These are phyloP conservation scores for Mycoemilia scoparia DNA, from an alignment of 192 early-diverging fungal species.

Conservation along the genomic window DNA sequence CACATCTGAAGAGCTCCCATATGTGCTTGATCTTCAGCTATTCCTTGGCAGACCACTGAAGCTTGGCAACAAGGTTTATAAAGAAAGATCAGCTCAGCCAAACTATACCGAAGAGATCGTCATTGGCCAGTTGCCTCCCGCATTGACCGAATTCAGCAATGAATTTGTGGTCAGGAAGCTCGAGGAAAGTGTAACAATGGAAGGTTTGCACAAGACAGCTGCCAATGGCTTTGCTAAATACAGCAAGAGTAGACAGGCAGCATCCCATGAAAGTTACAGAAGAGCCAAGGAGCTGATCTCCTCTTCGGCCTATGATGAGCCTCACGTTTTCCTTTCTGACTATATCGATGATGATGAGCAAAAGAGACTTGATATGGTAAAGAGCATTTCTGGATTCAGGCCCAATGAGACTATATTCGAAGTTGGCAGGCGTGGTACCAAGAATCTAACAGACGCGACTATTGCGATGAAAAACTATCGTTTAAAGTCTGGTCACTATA, in stretches of 20 bases:
- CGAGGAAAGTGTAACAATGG: slow-evolving; percentile 38
- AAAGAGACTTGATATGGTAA: slow-evolving; percentile 48
- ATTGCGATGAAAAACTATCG: slow-evolving; percentile 45
- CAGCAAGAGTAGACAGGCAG: slow-evolving; percentile 56
- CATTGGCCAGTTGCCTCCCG: slow-evolving; percentile 54
- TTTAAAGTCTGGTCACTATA: slow-evolving; percentile 16
- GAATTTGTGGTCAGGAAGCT: slow-evolving; percentile 54
- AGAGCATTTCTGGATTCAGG: slow-evolving; percentile 57
- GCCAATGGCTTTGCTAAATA: slow-evolving; percentile 80
- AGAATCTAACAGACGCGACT: slow-evolving; percentile 45
- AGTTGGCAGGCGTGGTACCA: slow-evolving; percentile 66
- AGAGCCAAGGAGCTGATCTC: slow-evolving; percentile 69
- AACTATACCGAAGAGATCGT: slow-evolving; percentile 67
- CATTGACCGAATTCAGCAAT: slow-evolving; percentile 45
- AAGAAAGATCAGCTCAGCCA: slow-evolving; percentile 9
- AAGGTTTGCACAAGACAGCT: slow-evolving; percentile 42
- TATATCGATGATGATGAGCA: slow-evolving; percentile 37
- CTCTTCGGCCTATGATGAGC: slow-evolving; percentile 37
- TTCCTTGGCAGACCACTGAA: slow-evolving; percentile 65
- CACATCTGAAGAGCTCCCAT: slow-evolving; percentile 76
- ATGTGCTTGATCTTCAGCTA: slow-evolving; percentile 81
- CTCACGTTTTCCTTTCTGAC: slow-evolving; percentile 55
- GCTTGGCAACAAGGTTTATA: slow-evolving; percentile 25
- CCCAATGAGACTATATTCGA: slow-evolving; percentile 92
- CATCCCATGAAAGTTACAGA: slow-evolving; percentile 69